phyloP scores from a whole-genome alignment of 495 filamentous ascomycete species.

The Aspergillus wentii region DNA sequence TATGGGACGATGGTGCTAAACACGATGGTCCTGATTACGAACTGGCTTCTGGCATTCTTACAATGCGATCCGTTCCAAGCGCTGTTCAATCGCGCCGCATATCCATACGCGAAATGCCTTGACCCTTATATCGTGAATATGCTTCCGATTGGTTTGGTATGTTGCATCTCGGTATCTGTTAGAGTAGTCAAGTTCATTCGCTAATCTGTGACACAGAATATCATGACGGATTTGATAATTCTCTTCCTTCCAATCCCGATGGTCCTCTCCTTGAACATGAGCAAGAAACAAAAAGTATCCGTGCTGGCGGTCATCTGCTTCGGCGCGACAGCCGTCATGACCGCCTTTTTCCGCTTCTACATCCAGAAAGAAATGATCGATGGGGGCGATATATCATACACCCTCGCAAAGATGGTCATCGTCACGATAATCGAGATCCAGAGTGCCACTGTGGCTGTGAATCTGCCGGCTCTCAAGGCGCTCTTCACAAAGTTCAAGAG shows the following conservation, averaged over 20 bases:
- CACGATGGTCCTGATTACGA: not conserved
- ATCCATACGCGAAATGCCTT: constrained; percentile 1
- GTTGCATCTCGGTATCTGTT: not conserved
- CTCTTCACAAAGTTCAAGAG: constrained; percentile 10
- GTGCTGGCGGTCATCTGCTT: constrained; percentile 3
- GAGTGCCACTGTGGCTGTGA: constrained; percentile 22
- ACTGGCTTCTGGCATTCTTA: constrained; percentile 4
- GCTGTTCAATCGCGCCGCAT: not conserved
- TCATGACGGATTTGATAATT: constrained; percentile 4
- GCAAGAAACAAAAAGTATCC: not conserved
- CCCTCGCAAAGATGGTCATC: constrained; percentile 26
- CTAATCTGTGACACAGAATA: too few species aligned
- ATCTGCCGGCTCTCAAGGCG: constrained; percentile 19
- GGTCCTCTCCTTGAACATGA: constrained; percentile 1
- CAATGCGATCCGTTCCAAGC: constrained; percentile 4
- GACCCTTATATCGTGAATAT: constrained; percentile 1
- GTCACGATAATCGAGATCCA: constrained; percentile 23
- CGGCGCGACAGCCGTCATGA: constrained; percentile 2
- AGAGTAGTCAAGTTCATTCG: not conserved
- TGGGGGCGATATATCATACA: constrained; percentile 16
- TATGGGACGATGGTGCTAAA: constrained; percentile 3
- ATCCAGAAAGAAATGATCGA: constrained; percentile 15
- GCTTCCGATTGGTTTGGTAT: constrained; percentile 1
- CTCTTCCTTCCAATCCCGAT: constrained; percentile 2
- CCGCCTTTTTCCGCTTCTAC: constrained; percentile 11